Percentiles rank a stretch among this genome's conserved stretches.
These are phyloP conservation scores for Postia placenta DNA, from an alignment of 768 basidiomycete genomes.

Conservation along the genomic window DNA sequence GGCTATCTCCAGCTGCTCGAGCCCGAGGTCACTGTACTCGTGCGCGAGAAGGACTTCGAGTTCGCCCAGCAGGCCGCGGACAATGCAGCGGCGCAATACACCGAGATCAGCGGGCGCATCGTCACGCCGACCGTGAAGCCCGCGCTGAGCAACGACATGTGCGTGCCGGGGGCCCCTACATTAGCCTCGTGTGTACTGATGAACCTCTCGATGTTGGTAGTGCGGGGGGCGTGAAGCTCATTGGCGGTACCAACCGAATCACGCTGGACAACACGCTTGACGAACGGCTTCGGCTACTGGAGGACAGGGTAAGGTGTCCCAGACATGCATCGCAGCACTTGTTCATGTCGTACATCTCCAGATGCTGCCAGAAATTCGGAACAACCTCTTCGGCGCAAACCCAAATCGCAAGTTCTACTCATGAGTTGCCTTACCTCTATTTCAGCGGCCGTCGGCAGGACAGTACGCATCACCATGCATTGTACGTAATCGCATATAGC, in stretches of 20 bases:
- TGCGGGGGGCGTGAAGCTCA: constrained; percentile 80
- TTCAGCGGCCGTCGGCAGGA: background rate
- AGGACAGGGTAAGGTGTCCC: constrained; percentile 67
- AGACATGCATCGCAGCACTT: background rate
- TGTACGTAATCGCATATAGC: background rate
- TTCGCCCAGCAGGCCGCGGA: constrained; percentile 58
- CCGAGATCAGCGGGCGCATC: constrained; percentile 69
- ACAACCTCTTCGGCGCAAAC: constrained; percentile 84
- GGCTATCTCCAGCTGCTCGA: constrained; percentile 82
- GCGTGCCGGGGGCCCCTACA: constrained; percentile 18
- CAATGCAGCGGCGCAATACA: constrained; percentile 60
- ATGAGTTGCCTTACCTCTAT: constrained; percentile 21
- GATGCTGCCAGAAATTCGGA: constrained; percentile 96
- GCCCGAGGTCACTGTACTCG: constrained; percentile 55
- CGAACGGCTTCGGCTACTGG: constrained; percentile 81
- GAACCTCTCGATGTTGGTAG: constrained; percentile 35
- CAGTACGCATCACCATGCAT: background rate
- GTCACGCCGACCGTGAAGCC: constrained; percentile 56
- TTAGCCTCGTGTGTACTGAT: constrained; percentile 3
- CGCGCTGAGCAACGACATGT: constrained; percentile 64
- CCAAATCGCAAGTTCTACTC: constrained; percentile 90
- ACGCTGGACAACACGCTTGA: constrained; percentile 93
- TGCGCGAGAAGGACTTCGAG: constrained; percentile 62
- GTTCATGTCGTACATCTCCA: constrained; percentile 25
- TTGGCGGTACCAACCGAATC: constrained; percentile 70